Base-by-base conservation (phyloP, 495 filamentous ascomycete genomes). In the Penicillium waksmanii region DNA sequence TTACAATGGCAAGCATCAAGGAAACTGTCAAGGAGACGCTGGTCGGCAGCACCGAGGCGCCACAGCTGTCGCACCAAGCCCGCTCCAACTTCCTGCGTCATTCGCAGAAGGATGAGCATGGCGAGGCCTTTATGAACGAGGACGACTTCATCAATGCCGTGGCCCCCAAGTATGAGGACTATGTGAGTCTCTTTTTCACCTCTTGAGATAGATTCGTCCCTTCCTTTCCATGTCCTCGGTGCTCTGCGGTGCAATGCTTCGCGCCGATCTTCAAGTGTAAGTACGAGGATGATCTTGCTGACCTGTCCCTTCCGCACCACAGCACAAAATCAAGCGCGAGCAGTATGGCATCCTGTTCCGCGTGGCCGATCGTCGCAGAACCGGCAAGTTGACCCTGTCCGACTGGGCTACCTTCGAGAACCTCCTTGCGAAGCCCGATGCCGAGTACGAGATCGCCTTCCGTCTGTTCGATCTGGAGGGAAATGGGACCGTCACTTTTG, bases 381-480 rank as follows among this genome's bases (percentile, higher is more conserved):
- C 76, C 21, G 92, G 92, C 55, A 87, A 83, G 65, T 78, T 98
- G 34, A 90, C 72, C 60, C 73, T 98, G 27, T 80, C 85, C 59
- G 95, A 98, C 74, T 98, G 93, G 93, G 86, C 81, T 13, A 89
- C 87, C 47, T 98, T 97, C 71, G 89, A 97, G 74, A 94, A 96
- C 77, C 85, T 98, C 55, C 85, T 98, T 36, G 83, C 84, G 51
- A 97, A 97, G 71, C 92, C 95, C 60, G 95, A 98, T 63, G 96
- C 95, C 67, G 96, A 98, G 73, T 98, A 98, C 72, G 93, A 98
- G 76, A 97, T 98, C 63, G 94, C 93, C 5, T 98, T 97, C 77
- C 90, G 96, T 56, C 83, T 98, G 27, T 98, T 98, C 75, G 95
- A 98, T 65, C 74, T 88, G 60, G 85, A 95, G 25, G 85, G 90